Base-by-base conservation (phyloP, 495 filamentous ascomycete species). In the Glonium stellatum region DNA sequence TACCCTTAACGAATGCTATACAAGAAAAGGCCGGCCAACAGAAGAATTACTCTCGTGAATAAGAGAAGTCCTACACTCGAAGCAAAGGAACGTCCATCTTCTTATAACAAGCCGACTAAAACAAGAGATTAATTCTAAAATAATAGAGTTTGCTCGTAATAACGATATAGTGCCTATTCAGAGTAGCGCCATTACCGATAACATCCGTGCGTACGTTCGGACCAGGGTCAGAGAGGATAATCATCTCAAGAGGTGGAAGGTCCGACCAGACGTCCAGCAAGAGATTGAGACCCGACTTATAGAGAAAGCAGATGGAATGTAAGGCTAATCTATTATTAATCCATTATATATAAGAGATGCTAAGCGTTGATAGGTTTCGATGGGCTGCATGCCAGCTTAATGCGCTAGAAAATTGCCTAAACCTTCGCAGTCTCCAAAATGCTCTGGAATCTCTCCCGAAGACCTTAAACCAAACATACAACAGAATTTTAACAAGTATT, bases 341-440 rank as follows among this genome's bases (percentile, higher is more conserved):
- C 12, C 4, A 61, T 42, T 62, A 53, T 13, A 54, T 18, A 44
- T 58, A 1, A 58, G 31, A 6, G 6, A 53, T 11, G 19, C 50
- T 36, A 19, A 48, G 44, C 0, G 19, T 12, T 41, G 0, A 55
- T 56, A 79, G 75, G 74, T 78, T 79, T 49, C 71, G 74, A 51
- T 77, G 71, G 72, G 72, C 66, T 2, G 69, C 61, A 47, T 76
- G 71, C 64, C 74, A 78, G 58, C 59, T 78, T 21, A 70, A 78
- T 39, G 63, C 23, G 12, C 66, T 78, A 15, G 60, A 60, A 58
- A 62, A 60, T 49, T 77, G 72, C 60, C 41, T 48, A 66, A 62
- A 22, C 5, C 61, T 39, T 37, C 37, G 41, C 49, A 54, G 49
- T 63, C 75, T 27, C 59, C 61, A 47, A 21, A 67, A 63, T n/a